phyloP scores from a whole-genome alignment of 768 basidiomycete genomes.

The Lactifluus piperatus region DNA sequence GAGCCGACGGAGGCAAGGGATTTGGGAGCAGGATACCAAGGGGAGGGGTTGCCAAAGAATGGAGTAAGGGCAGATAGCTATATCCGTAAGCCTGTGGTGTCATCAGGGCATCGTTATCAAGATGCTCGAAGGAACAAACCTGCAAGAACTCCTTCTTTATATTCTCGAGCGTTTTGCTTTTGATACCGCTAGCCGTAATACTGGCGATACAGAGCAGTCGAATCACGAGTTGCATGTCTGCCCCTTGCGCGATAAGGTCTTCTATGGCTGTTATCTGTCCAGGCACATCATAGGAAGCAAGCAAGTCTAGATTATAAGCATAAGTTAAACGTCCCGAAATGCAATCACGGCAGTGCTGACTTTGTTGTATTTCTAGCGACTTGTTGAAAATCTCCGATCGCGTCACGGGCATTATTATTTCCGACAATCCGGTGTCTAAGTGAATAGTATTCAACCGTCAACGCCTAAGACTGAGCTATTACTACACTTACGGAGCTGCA shows the following conservation, averaged over 20 bases:
- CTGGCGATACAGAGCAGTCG: constrained; percentile 82
- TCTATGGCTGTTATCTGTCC: constrained; percentile 82
- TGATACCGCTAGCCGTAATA: constrained; percentile 78
- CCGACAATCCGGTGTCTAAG: constrained; percentile 89
- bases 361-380: constrained; percentile 92
- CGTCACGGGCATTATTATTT: constrained; percentile 79
- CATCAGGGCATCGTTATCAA: constrained; percentile 19
- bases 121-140: constrained; percentile 27
- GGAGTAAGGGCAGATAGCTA: constrained; percentile 55
- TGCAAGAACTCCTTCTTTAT: constrained; percentile 91
- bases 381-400: constrained; percentile 84
- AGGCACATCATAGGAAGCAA: constrained; percentile 82
- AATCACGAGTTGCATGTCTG: constrained; percentile 69
- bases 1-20: constrained; percentile 49
- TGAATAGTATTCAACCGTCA: constrained; percentile 1
- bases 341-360: constrained; percentile 31
- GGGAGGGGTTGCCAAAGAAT: constrained; percentile 56
- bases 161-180: constrained; percentile 75
- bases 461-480: background rate
- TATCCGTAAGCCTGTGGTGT: constrained; percentile 63
- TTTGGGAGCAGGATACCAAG: constrained; percentile 60
- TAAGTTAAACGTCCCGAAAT: background rate
- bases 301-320: constrained; percentile 52
- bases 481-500: constrained; percentile 72
- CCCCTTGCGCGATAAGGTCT: constrained; percentile 81